These are phyloP conservation scores for Phaseolus lunatus DNA, from an alignment of 306 rosid genomes.

Conservation along the genomic window DNA sequence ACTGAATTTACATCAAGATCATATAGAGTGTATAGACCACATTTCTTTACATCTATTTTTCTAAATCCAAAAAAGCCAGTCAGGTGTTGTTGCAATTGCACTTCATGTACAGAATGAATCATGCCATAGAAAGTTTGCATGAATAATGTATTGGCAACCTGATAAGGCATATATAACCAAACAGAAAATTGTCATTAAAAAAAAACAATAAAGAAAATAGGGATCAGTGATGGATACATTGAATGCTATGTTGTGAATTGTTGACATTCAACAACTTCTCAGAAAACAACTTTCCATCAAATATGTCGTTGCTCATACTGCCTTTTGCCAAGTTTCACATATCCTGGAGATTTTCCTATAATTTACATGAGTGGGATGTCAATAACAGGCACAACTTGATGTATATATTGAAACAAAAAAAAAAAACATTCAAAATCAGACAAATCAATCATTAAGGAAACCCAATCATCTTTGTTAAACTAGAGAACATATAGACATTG, in stretches of 20 bases:
- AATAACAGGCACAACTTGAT: conserved; percentile 19
- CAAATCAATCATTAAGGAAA: conserved; percentile 7
- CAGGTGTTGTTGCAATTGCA: not conserved
- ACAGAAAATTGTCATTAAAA: conserved; percentile 12
- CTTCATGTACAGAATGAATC: conserved; percentile 15
- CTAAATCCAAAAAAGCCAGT: conserved; percentile 23
- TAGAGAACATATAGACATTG: no score
- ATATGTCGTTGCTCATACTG: conserved; percentile 69
- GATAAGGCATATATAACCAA: conserved; percentile 43
- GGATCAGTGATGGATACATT: conserved; percentile 69
- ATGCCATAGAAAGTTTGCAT: conserved; percentile 12
- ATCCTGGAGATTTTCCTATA: conserved; percentile 49
- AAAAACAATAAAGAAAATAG: not conserved
- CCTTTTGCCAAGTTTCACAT: conserved; percentile 52
- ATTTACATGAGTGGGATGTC: conserved; percentile 19
- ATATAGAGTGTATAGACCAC: not conserved
- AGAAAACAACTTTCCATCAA: conserved; percentile 66
- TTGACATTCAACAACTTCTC: conserved; percentile 86
- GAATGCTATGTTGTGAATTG: conserved; percentile 92
- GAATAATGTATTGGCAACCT: conserved; percentile 23
- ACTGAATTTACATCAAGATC: not conserved
- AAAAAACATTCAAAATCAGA: conserved; percentile 31
- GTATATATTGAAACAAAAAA: conserved; percentile 32
- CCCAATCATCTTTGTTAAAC: conserved; percentile 12
- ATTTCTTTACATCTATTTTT: conserved; percentile 21